phyloP scores from a whole-genome alignment of 2,329 filamentous ascomycete genomes.

The Cladorrhinum sp. region DNA sequence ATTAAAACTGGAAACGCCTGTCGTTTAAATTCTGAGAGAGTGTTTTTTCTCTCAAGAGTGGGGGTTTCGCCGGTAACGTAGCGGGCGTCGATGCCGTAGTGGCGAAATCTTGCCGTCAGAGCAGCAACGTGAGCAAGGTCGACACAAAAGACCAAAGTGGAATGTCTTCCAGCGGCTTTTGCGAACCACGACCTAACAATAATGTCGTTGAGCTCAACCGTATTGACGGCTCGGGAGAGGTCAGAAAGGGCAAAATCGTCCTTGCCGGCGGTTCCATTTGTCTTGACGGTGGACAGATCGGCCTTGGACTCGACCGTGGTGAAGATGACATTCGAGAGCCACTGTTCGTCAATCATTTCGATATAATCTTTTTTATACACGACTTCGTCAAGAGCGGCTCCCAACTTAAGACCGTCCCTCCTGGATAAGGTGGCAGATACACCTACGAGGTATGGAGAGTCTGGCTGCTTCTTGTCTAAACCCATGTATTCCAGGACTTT shows the following conservation, averaged over 20 bases:
- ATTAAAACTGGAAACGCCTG: conserved; percentile 81
- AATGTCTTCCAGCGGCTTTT: conserved; percentile 69
- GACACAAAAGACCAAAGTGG: conserved; percentile 91
- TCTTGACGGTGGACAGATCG: conserved; percentile 69
- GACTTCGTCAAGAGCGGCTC: conserved; percentile 86
- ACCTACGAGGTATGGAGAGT: conserved; percentile 71
- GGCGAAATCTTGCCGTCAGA: conserved; percentile 72
- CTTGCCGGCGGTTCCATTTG: conserved; percentile 53
- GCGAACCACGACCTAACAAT: conserved; percentile 83
- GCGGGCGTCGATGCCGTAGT: conserved; percentile 74
- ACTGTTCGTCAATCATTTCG: conserved; percentile 77
- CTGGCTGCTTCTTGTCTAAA: conserved; percentile 46
- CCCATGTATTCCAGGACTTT: conserved; percentile 75
- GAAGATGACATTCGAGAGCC: conserved; percentile 89
- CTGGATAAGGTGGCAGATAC: conserved; percentile 75
- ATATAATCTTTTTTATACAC: conserved; percentile 82
- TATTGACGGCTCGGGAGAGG: conserved; percentile 84
- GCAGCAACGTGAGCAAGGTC: conserved; percentile 78
- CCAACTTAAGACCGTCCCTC: conserved; percentile 79
- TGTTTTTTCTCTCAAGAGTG: conserved; percentile 63
- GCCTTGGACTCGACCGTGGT: conserved; percentile 85
- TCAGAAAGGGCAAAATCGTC: conserved; percentile 79
- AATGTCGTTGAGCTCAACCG: conserved; percentile 72
- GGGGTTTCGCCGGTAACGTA: conserved; percentile 83
- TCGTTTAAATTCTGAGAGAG: conserved; percentile 71